phyloP scores from a whole-genome alignment of 768 basidiomycete species.

The Boletus rex-veris region DNA sequence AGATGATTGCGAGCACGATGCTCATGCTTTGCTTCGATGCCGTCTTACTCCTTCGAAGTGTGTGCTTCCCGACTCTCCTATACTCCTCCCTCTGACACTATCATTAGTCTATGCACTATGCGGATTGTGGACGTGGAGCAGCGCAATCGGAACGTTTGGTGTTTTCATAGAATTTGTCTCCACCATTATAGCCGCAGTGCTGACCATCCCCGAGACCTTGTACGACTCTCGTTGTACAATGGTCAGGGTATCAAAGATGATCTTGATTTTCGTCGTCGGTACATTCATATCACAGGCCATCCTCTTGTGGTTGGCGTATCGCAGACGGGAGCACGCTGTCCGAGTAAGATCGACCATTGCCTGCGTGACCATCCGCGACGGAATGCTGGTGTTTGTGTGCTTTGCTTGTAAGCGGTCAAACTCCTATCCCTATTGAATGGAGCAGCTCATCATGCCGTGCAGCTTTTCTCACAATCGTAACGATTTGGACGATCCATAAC shows the following conservation, averaged over 20 bases:
- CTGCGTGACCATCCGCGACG: constrained; percentile 25
- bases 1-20: constrained; percentile 9
- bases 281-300: constrained; percentile 9
- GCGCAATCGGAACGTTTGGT: neutral
- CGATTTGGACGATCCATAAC: neutral
- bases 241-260: neutral
- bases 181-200: neutral
- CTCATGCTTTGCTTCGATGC: constrained; percentile 18
- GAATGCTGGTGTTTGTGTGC: constrained; percentile 11
- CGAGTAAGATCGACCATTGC: constrained; percentile 2
- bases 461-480: constrained; percentile 15
- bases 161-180: constrained; percentile 12
- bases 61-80: neutral
- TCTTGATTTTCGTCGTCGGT: constrained; percentile 6
- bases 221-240: constrained; percentile 20
- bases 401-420: constrained; percentile 12
- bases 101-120: constrained; percentile 20
- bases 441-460: no score
- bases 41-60: constrained; percentile 24
- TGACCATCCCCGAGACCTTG: neutral
- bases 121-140: neutral
- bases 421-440: neutral
- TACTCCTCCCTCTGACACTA: neutral
- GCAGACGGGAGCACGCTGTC: constrained; percentile 2
- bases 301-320: constrained; percentile 19